Evolutionary conservation across 208 protist genomes (phyloP).

Genomic region (Perkinsela sp.): DNA sequence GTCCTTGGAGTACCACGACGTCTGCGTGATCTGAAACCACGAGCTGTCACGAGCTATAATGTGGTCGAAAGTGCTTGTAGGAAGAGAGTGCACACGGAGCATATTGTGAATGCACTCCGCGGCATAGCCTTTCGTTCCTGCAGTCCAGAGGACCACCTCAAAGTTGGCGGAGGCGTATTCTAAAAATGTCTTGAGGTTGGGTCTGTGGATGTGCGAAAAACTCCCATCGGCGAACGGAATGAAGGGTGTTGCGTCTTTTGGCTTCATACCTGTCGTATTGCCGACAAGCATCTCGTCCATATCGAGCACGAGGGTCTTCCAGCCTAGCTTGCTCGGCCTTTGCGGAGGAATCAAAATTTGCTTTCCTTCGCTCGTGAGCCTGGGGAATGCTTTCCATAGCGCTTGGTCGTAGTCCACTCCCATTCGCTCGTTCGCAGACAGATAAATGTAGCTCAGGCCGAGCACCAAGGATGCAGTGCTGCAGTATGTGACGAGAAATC

Average conservation of each 20-base stretch:
- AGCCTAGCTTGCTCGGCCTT: not conserved
- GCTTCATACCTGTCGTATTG: not conserved
- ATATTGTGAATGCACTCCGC: not conserved
- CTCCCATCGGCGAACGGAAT: not conserved
- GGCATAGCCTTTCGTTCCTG: not conserved
- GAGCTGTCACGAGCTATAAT: not conserved
- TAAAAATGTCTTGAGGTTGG: not conserved
- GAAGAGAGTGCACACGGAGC: not conserved
- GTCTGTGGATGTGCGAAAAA: not conserved
- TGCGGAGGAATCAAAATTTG: not conserved
- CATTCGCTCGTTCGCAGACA: not conserved
- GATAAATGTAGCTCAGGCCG: not conserved
- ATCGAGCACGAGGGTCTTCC: not conserved
- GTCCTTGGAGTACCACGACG: not conserved
- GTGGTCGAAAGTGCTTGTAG: not conserved
- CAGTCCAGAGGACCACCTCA: not conserved
- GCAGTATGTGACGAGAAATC: not conserved
- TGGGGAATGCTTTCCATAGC: not conserved
- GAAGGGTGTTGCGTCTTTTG: not conserved
- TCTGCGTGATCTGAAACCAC: not conserved
- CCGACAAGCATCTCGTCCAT: constrained; percentile 1
- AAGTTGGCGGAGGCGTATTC: not conserved
- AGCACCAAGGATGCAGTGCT: not conserved
- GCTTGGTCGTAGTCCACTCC: not conserved
- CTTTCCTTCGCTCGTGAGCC: not conserved